Evolutionary conservation across 441 rosid species (phyloP), one percentile per base, ranked within the genome.

Genomic region (Populus hybrid): DNA sequence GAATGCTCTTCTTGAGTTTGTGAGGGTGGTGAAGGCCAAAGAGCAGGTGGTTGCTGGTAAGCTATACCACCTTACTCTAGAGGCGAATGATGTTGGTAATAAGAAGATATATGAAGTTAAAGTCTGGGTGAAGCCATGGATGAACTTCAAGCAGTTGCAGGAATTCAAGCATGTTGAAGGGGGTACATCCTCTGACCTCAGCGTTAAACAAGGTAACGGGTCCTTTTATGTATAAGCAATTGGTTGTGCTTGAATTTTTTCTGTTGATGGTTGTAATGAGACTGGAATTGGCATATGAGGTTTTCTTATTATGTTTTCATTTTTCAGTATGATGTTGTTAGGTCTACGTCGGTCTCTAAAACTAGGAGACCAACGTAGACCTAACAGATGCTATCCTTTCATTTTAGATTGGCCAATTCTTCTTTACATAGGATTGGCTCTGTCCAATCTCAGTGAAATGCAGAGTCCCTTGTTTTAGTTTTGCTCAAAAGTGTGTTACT

Each of bases 71-170:
- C 82, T 94, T 28, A 94, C 93, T 24, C 78, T 92, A 32, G 97
- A 91, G 85, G 93, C 85, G 9, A 74, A 85, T 10, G 98, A 91
- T 76, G 96, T 89, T 0, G 97, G 96, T 30, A 81, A 88, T 77
- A 91, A 90, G 84, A 91, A 89, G 91, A 82, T 90, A 76, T 94
- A 88, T 65, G 91, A 92, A 77, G 97, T 90, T 0, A 91, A 91
- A 87, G 89, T 92, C 32, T 94, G 91, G 97, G 97, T 92, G 80
- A 91, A 89, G 80, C 92, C 95, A 2, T 92, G 94, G 98, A 46
- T 88, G 87, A 85, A 90, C 79, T 90, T 87, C 81, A 92, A 90
- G 77, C 93, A 94, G 83, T 81, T 94, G 78, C 94, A 92, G 84
- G 95, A 94, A 35, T 94, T 94, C 79, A 94, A 89, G 83, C 95